A percentile compares a stretch with the other conserved stretches of the same genome.
Conservation (phyloP, 257 asterid species). For the Eucommia ulmoides region DNA sequence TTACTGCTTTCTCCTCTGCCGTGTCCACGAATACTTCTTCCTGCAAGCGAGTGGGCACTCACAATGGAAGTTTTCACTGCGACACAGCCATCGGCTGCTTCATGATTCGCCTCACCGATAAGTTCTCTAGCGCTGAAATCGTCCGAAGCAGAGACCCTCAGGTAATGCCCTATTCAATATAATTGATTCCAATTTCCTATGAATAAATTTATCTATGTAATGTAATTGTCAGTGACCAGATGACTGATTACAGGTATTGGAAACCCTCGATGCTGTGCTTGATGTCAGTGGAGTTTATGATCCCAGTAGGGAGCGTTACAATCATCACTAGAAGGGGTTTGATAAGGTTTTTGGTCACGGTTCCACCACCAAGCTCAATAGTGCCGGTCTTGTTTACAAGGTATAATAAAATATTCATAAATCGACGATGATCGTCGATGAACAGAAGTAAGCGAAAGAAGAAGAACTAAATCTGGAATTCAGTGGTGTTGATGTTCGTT, state of each 20-base stretch:
- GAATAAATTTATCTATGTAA: background rate
- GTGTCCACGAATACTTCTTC: too few relatives aligned
- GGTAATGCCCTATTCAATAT: slow-evolving; percentile 3
- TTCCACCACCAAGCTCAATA: slow-evolving; percentile 16
- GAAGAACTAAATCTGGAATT: too few relatives aligned
- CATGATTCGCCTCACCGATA: slow-evolving; percentile 17
- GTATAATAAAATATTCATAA: too few relatives aligned
- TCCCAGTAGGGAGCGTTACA: slow-evolving; percentile 27
- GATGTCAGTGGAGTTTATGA: slow-evolving; percentile 37
- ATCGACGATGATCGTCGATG: too few relatives aligned
- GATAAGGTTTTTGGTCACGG: slow-evolving; percentile 17
- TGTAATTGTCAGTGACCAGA: too few relatives aligned
- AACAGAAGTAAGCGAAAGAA: too few relatives aligned
- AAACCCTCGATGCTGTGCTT: slow-evolving; percentile 24
- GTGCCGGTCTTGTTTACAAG: too few relatives aligned
- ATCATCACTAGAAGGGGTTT: slow-evolving; percentile 28
- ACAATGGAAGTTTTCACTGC: too few relatives aligned
- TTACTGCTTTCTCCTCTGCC: too few relatives aligned
- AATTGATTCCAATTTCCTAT: background rate
- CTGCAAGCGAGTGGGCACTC: slow-evolving; percentile 17
- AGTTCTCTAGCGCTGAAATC: slow-evolving; percentile 12
- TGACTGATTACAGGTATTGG: slow-evolving; percentile 16
- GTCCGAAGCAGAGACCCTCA: slow-evolving; percentile 14
- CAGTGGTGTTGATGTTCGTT: too few relatives aligned
- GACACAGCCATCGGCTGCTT: slow-evolving; percentile 19